Evolutionary conservation across 225 moss, liverwort and hornwort species (phyloP).

Genomic region (Bryum argenteum): DNA sequence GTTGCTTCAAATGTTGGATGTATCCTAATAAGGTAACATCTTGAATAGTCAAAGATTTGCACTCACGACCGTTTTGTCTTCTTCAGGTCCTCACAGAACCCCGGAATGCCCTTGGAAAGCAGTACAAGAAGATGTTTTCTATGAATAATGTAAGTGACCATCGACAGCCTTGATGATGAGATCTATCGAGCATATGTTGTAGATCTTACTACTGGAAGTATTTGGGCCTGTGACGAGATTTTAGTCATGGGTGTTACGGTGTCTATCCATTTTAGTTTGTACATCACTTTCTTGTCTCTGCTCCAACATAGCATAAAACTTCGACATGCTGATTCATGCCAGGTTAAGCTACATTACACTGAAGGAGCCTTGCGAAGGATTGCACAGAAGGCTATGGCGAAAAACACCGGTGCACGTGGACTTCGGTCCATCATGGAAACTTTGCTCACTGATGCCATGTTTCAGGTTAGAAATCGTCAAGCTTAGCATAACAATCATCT

Average conservation of each 20-base stretch:
- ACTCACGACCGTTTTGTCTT: constrained; percentile 1
- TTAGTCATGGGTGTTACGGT: background rate
- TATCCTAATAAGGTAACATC: background rate
- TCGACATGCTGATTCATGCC: constrained; percentile 14
- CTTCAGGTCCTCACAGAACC: constrained; percentile 88
- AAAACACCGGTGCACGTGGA: constrained; percentile 90
- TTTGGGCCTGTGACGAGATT: constrained; percentile 11
- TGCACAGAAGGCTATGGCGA: constrained; percentile 80
- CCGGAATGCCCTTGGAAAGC: constrained; percentile 88
- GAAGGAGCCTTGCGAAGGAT: constrained; percentile 80
- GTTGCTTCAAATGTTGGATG: constrained; percentile 17
- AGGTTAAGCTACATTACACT: constrained; percentile 89
- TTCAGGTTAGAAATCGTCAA: constrained; percentile 53
- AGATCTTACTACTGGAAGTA: constrained; percentile 12
- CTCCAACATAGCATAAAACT: background rate
- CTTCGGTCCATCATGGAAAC: constrained; percentile 88
- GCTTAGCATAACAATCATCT: background rate
- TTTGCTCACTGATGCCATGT: constrained; percentile 89
- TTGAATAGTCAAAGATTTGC: constrained; percentile 1
- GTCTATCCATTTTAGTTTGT: background rate
- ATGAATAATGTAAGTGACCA: constrained; percentile 76
- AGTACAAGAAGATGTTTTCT: constrained; percentile 95
- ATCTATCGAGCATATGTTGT: background rate
- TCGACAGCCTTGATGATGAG: background rate
- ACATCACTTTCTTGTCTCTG: constrained; percentile 8